Evolutionary conservation across 805 yeast genomes (phyloP).

Genomic region (Candida quercuum): DNA sequence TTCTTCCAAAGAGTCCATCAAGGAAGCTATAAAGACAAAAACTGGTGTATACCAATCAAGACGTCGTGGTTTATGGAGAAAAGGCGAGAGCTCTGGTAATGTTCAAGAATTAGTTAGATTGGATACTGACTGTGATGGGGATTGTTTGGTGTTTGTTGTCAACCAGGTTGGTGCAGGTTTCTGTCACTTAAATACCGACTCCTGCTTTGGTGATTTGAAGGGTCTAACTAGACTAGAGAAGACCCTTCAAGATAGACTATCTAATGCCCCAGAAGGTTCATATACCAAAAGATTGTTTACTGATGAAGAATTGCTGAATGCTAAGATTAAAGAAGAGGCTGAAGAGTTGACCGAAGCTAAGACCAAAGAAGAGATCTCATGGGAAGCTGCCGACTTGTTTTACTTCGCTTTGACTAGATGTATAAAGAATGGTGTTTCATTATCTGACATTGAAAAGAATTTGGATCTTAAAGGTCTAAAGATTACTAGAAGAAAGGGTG

Average conservation of each 20-base stretch:
- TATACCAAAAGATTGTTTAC: conserved; percentile 84
- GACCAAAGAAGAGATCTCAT: conserved; percentile 64
- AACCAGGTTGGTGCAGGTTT: conserved; percentile 84
- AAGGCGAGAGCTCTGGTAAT: conserved; percentile 96
- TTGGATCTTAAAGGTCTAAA: conserved; percentile 78
- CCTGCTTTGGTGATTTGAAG: conserved; percentile 72
- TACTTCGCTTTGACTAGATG: conserved; percentile 72
- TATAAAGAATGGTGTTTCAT: conserved; percentile 69
- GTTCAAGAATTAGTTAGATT: conserved; percentile 70
- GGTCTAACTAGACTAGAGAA: conserved; percentile 70
- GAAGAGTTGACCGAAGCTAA: conserved; percentile 90
- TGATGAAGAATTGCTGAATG: conserved; percentile 69
- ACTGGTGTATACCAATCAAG: conserved; percentile 95
- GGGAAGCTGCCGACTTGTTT: conserved; percentile 96
- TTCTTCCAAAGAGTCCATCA: conserved; percentile 77
- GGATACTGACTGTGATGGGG: conserved; percentile 87
- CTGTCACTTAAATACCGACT: conserved; percentile 77
- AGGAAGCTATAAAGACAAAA: conserved; percentile 72
- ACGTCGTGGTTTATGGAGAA: conserved; percentile 89
- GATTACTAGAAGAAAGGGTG: conserved; percentile 91
- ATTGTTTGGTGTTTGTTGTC: conserved; percentile 82
- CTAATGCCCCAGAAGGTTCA: conserved; percentile 84
- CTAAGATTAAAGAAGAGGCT: conserved; percentile 93
- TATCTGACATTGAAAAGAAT: conserved; percentile 79
- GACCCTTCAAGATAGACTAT: conserved; percentile 56